A percentile compares a stretch with the other conserved stretches of the same genome.
phyloP scores from a whole-genome alignment of 495 filamentous ascomycete species.

The Hamigera avellanea region DNA sequence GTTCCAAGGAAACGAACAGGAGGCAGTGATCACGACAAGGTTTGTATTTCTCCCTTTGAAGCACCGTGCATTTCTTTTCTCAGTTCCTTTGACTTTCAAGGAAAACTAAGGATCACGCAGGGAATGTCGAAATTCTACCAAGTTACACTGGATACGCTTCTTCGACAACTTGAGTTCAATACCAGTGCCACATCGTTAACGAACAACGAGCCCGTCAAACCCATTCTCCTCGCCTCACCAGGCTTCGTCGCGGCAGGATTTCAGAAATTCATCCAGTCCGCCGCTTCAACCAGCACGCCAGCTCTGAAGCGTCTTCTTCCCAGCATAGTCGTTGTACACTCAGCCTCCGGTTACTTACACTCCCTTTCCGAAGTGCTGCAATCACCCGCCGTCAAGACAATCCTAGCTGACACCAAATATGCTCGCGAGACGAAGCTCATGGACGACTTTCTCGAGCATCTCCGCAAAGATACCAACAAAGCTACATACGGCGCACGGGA shows the following conservation, averaged over 20 bases:
- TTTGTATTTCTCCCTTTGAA: constrained; percentile 11
- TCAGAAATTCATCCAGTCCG: constrained; percentile 63
- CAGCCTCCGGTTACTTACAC: constrained; percentile 73
- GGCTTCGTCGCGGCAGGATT: constrained; percentile 79
- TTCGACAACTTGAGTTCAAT: constrained; percentile 67
- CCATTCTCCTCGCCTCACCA: constrained; percentile 79
- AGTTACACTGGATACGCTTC: constrained; percentile 61
- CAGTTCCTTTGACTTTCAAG: background rate
- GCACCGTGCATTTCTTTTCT: background rate
- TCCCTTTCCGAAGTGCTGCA: constrained; percentile 76
- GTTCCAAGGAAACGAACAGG: constrained; percentile 68
- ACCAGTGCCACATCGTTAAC: constrained; percentile 27
- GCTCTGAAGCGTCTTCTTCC: constrained; percentile 54
- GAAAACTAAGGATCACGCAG: constrained; percentile 15
- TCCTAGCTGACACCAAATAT: constrained; percentile 76
- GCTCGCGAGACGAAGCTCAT: constrained; percentile 74
- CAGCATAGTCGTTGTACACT: constrained; percentile 67
- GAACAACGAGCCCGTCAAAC: constrained; percentile 35
- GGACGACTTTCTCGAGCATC: constrained; percentile 69
- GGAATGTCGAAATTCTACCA: constrained; percentile 73
- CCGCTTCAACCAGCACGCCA: constrained; percentile 44
- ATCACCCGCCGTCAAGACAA: constrained; percentile 60
- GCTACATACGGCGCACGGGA: constrained; percentile 88
- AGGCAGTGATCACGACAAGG: constrained; percentile 54
- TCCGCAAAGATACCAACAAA: constrained; percentile 76